Percentiles rank a stretch among this genome's conserved stretches.
Conservation (phyloP, 1,284 basidiomycete genomes). For the Tilletia horrida region DNA sequence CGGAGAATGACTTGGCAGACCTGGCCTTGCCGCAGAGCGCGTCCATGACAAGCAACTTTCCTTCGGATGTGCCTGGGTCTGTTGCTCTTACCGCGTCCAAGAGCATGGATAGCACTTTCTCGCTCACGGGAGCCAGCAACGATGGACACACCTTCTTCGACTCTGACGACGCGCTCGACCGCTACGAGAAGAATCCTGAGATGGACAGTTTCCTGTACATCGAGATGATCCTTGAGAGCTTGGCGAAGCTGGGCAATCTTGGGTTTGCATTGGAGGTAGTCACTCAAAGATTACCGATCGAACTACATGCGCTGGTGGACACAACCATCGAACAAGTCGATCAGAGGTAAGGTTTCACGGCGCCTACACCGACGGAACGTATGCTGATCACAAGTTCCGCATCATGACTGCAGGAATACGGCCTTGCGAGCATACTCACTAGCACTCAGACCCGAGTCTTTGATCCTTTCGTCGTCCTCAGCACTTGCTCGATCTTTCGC, state of each 20-base stretch:
- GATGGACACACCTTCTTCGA: constrained; percentile 12
- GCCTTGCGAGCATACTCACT: constrained; percentile 30
- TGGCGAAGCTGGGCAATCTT: constrained; percentile 84
- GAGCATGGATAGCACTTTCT: constrained; percentile 2
- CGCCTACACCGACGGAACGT: constrained; percentile 51
- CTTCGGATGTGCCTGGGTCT: neutral
- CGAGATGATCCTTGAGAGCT: constrained; percentile 85
- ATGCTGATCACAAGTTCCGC: constrained; percentile 64
- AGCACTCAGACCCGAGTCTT: constrained; percentile 63
- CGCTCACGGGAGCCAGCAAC: neutral
- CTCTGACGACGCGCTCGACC: constrained; percentile 15
- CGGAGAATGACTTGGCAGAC: constrained; percentile 16
- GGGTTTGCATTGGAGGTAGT: constrained; percentile 80
- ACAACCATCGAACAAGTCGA: constrained; percentile 84
- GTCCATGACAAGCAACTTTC: no score
- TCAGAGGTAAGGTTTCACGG: constrained; percentile 40
- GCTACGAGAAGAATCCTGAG: constrained; percentile 68
- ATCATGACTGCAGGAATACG: neutral
- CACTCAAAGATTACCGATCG: constrained; percentile 75
- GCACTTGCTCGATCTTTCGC: constrained; percentile 60
- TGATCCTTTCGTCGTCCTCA: constrained; percentile 45
- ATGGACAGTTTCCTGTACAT: constrained; percentile 89
- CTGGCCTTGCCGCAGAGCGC: neutral
- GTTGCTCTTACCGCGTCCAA: neutral
- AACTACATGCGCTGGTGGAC: constrained; percentile 83